These are phyloP conservation scores for Ogataea nitratoaversa DNA, from an alignment of 805 yeast genomes.

Conservation along the genomic window DNA sequence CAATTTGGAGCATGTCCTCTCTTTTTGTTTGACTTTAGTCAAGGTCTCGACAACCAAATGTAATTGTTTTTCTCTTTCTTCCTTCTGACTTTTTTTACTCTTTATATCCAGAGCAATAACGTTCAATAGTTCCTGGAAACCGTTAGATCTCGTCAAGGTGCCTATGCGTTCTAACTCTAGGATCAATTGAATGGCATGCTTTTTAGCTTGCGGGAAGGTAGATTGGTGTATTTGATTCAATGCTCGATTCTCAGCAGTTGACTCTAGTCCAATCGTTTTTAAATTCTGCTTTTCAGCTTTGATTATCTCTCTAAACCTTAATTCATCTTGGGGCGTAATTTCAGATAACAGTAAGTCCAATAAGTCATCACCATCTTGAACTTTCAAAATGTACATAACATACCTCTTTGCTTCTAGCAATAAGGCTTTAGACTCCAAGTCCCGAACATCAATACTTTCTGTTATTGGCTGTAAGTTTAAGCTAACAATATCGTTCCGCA, in stretches of 20 bases:
- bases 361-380: conserved; percentile 74
- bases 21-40: conserved; percentile 41
- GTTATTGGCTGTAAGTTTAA: conserved; percentile 21
- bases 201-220: conserved; percentile 73
- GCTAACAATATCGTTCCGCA: conserved; percentile 14
- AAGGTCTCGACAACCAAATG: conserved; percentile 39
- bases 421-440: conserved; percentile 38
- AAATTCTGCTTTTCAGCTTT: conserved; percentile 39
- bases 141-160: conserved; percentile 57
- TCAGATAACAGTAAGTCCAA: conserved; percentile 49
- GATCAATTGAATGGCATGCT: conserved; percentile 66
- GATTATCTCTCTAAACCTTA: conserved; percentile 52
- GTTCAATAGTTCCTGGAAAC: conserved; percentile 75
- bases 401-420: conserved; percentile 79
- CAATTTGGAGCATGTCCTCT: conserved; percentile 40
- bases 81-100: conserved; percentile 40
- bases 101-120: conserved; percentile 79
- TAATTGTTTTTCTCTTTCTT: conserved; percentile 38
- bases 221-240: conserved; percentile 34
- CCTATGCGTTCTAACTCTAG: conserved; percentile 72
- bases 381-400: conserved; percentile 74
- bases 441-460: conserved; percentile 35
- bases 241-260: conserved; percentile 35
- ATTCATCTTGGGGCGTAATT: conserved; percentile 67
- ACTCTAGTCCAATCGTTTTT: conserved; percentile 9